phyloP scores from a whole-genome alignment of 2,329 filamentous ascomycete species.

The Ophiocordyceps robertsii region DNA sequence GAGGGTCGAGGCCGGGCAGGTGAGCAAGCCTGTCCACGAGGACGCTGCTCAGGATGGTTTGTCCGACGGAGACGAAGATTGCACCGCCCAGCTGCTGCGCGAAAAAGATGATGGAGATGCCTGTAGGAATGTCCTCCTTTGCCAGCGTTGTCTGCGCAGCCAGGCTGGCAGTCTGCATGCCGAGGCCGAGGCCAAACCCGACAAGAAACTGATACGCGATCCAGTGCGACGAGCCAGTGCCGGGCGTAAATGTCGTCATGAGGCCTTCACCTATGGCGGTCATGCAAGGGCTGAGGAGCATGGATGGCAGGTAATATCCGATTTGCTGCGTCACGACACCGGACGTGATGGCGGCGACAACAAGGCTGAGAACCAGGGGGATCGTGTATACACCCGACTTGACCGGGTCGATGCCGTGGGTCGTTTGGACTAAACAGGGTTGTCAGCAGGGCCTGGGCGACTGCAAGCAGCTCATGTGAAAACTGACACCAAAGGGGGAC shows the following conservation, averaged over 20 bases:
- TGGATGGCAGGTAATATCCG: slow-evolving; percentile 30
- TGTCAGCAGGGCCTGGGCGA: slow-evolving; percentile 20
- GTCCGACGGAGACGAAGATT: slow-evolving; percentile 49
- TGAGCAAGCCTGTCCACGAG: slow-evolving; percentile 23
- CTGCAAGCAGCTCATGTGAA: too few relatives aligned
- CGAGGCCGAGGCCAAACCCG: slow-evolving; percentile 37
- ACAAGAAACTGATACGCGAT: slow-evolving; percentile 44
- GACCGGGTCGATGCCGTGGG: slow-evolving; percentile 37
- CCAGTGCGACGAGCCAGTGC: slow-evolving; percentile 35
- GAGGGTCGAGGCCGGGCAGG: slow-evolving; percentile 28
- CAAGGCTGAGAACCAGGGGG: slow-evolving; percentile 36
- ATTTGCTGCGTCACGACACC: slow-evolving; percentile 27
- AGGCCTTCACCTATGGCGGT: slow-evolving; percentile 34
- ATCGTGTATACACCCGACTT: slow-evolving; percentile 41
- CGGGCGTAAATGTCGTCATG: slow-evolving; percentile 35
- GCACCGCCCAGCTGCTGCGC: slow-evolving; percentile 54
- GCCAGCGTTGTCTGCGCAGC: slow-evolving; percentile 39
- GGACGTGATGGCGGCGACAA: slow-evolving; percentile 30
- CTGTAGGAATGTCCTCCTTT: slow-evolving; percentile 34
- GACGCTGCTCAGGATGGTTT: slow-evolving; percentile 57
- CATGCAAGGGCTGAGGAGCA: slow-evolving; percentile 16
- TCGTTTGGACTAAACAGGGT: slow-evolving; percentile 31
- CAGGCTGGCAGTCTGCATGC: slow-evolving; percentile 32
- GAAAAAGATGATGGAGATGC: slow-evolving; percentile 40
- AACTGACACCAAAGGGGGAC: slow-evolving; percentile 11